Conservation (phyloP, 1,284 basidiomycete species). For the Sporisorium sorghi region DNA sequence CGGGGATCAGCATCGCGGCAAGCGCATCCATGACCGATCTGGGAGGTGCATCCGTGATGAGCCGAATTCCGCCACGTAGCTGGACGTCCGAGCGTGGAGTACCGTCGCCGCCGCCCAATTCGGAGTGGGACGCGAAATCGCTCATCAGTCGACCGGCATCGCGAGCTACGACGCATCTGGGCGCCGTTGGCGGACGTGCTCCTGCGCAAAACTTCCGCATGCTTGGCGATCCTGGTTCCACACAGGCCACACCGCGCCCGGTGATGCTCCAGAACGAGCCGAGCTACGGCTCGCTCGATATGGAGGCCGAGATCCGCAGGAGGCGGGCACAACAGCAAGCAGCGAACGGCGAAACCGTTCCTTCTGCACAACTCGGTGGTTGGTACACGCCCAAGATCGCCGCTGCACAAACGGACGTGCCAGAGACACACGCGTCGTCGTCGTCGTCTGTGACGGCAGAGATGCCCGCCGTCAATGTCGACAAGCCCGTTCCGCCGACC, state of each 20-base stretch:
- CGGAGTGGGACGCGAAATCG: slow-evolving; percentile 49
- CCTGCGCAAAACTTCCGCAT: slow-evolving; percentile 45
- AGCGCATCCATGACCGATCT: slow-evolving; percentile 33
- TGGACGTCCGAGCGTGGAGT: slow-evolving; percentile 53
- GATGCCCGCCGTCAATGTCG: slow-evolving; percentile 17
- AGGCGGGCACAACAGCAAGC: slow-evolving; percentile 42
- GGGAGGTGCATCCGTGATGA: slow-evolving; percentile 20
- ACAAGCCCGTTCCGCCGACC: slow-evolving; percentile 49
- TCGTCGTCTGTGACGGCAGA: slow-evolving; percentile 31
- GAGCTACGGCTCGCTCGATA: slow-evolving; percentile 53
- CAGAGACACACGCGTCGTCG: slow-evolving; percentile 17
- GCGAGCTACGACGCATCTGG: slow-evolving; percentile 25
- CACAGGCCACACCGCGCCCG: slow-evolving; percentile 29
- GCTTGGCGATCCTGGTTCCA: slow-evolving; percentile 31
- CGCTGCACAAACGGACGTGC: slow-evolving; percentile 1
- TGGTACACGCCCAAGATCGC: slow-evolving; percentile 58
- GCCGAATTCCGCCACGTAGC: slow-evolving; percentile 54
- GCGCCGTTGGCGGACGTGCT: slow-evolving; percentile 14
- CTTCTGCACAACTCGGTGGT: slow-evolving; percentile 38
- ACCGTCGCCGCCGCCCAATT: slow-evolving; percentile 55
- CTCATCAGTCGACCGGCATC: slow-evolving; percentile 39
- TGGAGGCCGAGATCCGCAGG: slow-evolving; percentile 59
- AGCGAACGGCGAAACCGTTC: slow-evolving; percentile 18
- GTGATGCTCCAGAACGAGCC: slow-evolving; percentile 36
- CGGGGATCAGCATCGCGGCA: slow-evolving; percentile 30